Conservation (phyloP, 1,284 basidiomycete genomes). For the Kwoniella shivajii region DNA sequence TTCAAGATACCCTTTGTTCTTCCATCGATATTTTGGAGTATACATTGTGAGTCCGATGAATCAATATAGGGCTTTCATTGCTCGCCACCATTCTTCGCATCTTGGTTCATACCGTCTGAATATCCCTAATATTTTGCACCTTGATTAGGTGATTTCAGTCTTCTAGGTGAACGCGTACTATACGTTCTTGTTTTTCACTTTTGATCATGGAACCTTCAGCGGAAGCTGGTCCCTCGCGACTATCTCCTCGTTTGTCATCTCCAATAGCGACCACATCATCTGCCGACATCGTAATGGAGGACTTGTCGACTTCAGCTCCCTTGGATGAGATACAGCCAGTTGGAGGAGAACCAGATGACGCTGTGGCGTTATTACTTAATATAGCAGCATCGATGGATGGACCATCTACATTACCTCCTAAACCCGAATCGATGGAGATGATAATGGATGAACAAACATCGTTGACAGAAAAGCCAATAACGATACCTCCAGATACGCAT, state of each 20-base stretch:
- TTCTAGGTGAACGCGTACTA: neutral
- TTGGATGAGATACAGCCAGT: neutral
- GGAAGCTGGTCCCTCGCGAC: constrained; percentile 16
- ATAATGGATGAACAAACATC: constrained; percentile 7
- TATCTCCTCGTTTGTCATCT: constrained; percentile 3
- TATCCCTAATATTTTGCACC: neutral
- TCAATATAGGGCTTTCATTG: too few relatives aligned
- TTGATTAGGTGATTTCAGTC: too few relatives aligned
- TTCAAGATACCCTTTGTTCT: constrained; percentile 21
- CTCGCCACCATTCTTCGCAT: neutral
- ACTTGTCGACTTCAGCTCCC: neutral
- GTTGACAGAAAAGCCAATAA: constrained; percentile 2
- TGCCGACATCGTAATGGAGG: constrained; percentile 20
- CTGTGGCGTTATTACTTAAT: constrained; percentile 36
- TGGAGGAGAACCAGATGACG: constrained; percentile 23
- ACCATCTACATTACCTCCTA: constrained; percentile 2
- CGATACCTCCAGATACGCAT: neutral
- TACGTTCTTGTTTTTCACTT: neutral
- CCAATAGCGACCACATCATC: neutral
- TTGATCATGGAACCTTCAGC: constrained; percentile 4
- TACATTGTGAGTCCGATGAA: constrained; percentile 3
- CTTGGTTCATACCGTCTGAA: neutral
- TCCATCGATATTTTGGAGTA: neutral
- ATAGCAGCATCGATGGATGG: constrained; percentile 23
- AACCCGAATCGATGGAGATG: constrained; percentile 10